phyloP scores from a whole-genome alignment of 148 eudicot genomes.

The Persicaria maculosa region DNA sequence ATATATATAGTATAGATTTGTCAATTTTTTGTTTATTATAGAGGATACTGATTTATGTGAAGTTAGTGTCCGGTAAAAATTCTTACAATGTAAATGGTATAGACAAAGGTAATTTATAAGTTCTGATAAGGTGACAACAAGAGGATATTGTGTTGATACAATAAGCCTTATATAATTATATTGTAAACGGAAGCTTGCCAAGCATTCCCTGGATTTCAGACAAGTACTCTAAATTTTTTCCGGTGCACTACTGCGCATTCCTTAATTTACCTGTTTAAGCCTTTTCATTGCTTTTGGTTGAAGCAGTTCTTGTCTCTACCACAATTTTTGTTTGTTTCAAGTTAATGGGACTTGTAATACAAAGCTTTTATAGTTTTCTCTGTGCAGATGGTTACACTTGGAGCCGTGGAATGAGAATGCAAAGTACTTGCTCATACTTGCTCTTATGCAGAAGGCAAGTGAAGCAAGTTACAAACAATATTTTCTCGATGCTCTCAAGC shows the following conservation, averaged over 20 bases:
- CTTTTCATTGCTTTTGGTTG: too few species aligned
- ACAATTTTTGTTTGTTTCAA: too few species aligned
- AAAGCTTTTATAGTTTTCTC: slow-evolving; percentile 3
- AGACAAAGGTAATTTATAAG: too few species aligned
- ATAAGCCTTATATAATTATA: too few species aligned
- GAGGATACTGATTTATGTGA: neutral
- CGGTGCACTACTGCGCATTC: neutral
- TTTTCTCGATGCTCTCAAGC: slow-evolving; percentile 43
- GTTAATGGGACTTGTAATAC: neutral
- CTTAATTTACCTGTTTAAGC: too few species aligned
- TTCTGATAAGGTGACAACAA: too few species aligned
- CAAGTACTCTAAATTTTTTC: neutral
- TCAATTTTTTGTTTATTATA: neutral
- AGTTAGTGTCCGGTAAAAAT: too few species aligned
- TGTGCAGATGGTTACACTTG: slow-evolving; percentile 65
- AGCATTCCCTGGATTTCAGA: neutral
- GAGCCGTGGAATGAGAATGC: slow-evolving; percentile 89
- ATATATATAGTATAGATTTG: too few species aligned
- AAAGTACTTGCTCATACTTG: slow-evolving; percentile 59
- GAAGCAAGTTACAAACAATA: slow-evolving; percentile 57
- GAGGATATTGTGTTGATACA: too few species aligned
- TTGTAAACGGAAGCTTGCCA: too few species aligned
- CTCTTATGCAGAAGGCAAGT: slow-evolving; percentile 67
- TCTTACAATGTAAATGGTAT: too few species aligned
- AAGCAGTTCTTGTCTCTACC: too few species aligned